phyloP scores from a whole-genome alignment of 768 basidiomycete genomes.

The Mycena albidolilacea region DNA sequence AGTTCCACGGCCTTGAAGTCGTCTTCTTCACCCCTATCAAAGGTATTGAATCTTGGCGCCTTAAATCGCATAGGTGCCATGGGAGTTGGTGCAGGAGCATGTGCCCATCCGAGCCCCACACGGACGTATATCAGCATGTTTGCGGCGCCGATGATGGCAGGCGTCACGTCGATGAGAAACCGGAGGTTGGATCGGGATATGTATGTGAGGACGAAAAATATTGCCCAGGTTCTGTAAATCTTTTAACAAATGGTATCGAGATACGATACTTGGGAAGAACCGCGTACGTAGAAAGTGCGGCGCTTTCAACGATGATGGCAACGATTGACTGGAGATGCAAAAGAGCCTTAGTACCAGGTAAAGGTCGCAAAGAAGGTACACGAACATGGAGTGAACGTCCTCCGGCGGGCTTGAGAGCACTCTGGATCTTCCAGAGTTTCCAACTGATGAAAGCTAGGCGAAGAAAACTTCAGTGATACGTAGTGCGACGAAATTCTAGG shows the following conservation, averaged over 20 bases:
- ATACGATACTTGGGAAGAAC: too few relatives aligned
- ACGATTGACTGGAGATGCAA: background rate
- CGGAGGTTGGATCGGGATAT: slow-evolving; percentile 18
- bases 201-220: slow-evolving; percentile 27
- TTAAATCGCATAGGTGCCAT: too few relatives aligned
- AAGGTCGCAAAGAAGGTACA: background rate
- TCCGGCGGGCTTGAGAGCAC: background rate
- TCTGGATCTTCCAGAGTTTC: slow-evolving; percentile 26
- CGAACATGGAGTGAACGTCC: slow-evolving; percentile 2
- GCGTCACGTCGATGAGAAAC: slow-evolving; percentile 29
- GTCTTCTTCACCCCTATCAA: too few relatives aligned
- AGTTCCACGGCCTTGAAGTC: too few relatives aligned
- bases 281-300: slow-evolving; percentile 13
- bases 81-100: background rate
- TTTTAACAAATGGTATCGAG: too few relatives aligned
- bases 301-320: slow-evolving; percentile 20
- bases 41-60: too few relatives aligned
- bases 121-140: slow-evolving; percentile 31
- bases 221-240: background rate
- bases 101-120: slow-evolving; percentile 25
- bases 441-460: slow-evolving; percentile 12
- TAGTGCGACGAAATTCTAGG: background rate
- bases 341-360: background rate
- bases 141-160: slow-evolving; percentile 8
- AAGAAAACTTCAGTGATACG: background rate